A percentile compares a stretch with the other conserved stretches of the same genome.
phyloP scores from a whole-genome alignment of 2,329 filamentous ascomycete species.

The Nothomitra cinnamomea region DNA sequence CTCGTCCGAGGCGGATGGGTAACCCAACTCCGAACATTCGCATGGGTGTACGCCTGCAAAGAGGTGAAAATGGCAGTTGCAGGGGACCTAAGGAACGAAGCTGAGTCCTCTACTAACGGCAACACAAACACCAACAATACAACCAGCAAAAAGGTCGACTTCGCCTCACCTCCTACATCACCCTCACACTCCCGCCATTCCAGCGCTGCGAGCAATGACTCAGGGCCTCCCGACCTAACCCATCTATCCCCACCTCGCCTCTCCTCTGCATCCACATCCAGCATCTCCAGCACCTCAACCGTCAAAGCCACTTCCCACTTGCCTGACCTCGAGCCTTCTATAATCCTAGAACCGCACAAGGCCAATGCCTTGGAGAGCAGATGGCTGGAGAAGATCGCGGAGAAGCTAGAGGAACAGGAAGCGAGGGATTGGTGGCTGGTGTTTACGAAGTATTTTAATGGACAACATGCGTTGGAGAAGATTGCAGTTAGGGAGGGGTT shows the following conservation, averaged over 20 bases:
- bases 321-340: conserved; percentile 36
- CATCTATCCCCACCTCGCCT: neutral
- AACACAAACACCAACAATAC: conserved; percentile 8
- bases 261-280: neutral
- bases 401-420: conserved; percentile 6
- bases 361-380: conserved; percentile 63
- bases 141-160: conserved; percentile 6
- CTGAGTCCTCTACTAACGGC: conserved; percentile 10
- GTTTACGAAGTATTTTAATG: conserved; percentile 78
- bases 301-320: conserved; percentile 41
- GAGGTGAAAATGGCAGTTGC: conserved; percentile 72
- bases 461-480: conserved; percentile 66
- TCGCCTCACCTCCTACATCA: neutral
- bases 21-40: conserved; percentile 80
- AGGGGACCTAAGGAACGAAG: conserved; percentile 48
- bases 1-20: conserved; percentile 86
- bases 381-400: conserved; percentile 37
- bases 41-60: conserved; percentile 69
- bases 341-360: conserved; percentile 63
- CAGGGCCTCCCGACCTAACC: neutral
- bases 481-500: conserved; percentile 72
- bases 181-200: neutral
- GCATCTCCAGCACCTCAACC: conserved; percentile 32
- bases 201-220: neutral
- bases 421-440: conserved; percentile 39